These are phyloP conservation scores for Corymbia calophylla DNA, from an alignment of 441 rosid species.

Conservation along the genomic window DNA sequence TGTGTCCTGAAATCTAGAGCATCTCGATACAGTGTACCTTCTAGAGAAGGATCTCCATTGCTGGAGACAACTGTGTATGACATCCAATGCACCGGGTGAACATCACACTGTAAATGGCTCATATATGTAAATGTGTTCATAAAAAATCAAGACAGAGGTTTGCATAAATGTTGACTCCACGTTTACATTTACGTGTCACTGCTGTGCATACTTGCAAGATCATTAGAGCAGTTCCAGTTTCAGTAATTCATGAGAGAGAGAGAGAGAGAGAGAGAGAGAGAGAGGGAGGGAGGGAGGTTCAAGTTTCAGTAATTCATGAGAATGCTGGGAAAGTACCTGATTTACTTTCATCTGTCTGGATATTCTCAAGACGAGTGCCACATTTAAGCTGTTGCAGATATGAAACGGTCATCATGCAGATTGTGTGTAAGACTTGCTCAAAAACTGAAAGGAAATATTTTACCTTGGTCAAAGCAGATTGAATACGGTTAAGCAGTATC, in stretches of 20 bases:
- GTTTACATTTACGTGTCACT: background rate
- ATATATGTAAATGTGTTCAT: background rate
- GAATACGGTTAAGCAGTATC: slow-evolving; percentile 39
- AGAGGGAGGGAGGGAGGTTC: background rate
- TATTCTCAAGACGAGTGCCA: slow-evolving; percentile 41
- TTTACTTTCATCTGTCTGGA: slow-evolving; percentile 44
- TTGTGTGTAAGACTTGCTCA: slow-evolving; percentile 4
- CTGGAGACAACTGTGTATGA: slow-evolving; percentile 22
- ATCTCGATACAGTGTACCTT: slow-evolving; percentile 11
- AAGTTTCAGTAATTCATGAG: background rate
- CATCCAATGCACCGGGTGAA: background rate
- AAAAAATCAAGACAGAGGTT: background rate
- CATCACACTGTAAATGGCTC: background rate
- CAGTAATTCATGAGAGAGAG: background rate
- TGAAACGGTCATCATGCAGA: slow-evolving; percentile 16
- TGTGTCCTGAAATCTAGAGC: slow-evolving; percentile 11
- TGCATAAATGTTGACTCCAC: background rate
- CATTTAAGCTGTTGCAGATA: slow-evolving; percentile 51
- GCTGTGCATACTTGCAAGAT: background rate
- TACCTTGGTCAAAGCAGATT: slow-evolving; percentile 58
- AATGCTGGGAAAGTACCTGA: slow-evolving; percentile 26
- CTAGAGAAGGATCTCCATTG: slow-evolving; percentile 19
- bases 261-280: no score
- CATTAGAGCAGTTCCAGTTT: background rate
- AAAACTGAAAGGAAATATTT: background rate